These are phyloP conservation scores for Cladosporium phlei DNA, from an alignment of 2,329 filamentous ascomycete species.

Conservation along the genomic window DNA sequence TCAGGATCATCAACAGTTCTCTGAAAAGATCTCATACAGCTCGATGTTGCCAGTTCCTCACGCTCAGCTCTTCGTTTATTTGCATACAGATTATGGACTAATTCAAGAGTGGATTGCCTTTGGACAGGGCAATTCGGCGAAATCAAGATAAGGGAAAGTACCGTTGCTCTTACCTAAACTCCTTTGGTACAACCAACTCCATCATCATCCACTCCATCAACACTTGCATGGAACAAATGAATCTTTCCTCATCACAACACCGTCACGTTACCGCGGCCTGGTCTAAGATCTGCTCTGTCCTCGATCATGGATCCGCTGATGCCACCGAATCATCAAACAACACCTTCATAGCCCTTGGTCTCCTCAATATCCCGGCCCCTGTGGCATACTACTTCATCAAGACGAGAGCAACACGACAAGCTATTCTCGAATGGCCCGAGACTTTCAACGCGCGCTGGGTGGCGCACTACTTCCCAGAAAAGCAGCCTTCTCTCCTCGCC, in stretches of 20 bases:
- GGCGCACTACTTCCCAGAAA: slow-evolving; percentile 8
- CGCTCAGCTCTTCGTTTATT: too few relatives aligned
- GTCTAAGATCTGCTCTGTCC: background rate
- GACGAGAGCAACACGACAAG: slow-evolving; percentile 1
- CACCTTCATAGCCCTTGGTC: slow-evolving; percentile 6
- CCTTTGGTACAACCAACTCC: background rate
- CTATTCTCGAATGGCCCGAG: slow-evolving; percentile 1
- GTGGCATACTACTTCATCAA: slow-evolving; percentile 4
- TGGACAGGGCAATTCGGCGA: slow-evolving; percentile 10
- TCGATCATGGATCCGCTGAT: background rate
- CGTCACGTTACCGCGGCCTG: background rate
- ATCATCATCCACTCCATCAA: background rate
- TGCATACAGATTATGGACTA: too few relatives aligned
- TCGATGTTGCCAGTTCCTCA: too few relatives aligned
- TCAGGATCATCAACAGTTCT: too few relatives aligned
- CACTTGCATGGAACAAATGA: background rate
- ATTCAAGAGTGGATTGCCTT: too few relatives aligned
- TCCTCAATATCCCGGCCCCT: slow-evolving; percentile 13
- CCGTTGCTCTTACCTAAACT: slow-evolving; percentile 8
- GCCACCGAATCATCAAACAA: background rate
- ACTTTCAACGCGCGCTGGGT: slow-evolving; percentile 12
- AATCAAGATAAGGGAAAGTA: slow-evolving; percentile 9
- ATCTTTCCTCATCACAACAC: background rate
- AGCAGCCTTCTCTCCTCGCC: slow-evolving; percentile 3
- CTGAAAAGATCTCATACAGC: too few relatives aligned